Base-by-base conservation (phyloP, 2,329 filamentous ascomycete species). In the Tolypocladium endophyticum region DNA sequence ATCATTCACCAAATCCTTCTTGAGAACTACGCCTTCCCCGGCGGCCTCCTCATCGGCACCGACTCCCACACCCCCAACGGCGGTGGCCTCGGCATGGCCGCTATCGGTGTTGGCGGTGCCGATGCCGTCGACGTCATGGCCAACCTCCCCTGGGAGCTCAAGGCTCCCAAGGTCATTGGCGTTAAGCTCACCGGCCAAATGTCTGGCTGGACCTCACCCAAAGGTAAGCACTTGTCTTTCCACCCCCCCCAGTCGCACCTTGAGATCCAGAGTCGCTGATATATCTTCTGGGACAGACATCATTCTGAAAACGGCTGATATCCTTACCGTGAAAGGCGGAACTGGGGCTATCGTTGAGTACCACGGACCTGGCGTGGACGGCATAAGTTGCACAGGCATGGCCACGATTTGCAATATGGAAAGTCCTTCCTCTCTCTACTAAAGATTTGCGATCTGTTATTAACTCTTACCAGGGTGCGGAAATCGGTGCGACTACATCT, bases 1-100 rank as follows among this genome's bases (percentile, higher is more conserved):
- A 96, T 96, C 65, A 96, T 99, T 65, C 94, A 99, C 77, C 94
- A 99, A 82, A 96, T 90, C 58, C 93, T 99, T 28, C 77, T 99
- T 67, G 94, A 99, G 79, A 97, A 99, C 77, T 99, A 99, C 72
- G 90, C 92, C 43, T 86, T 93, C 20, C 94, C 94, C 23, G 94
- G 94, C 56, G 77, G 97, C 67, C 96, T 99, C 92, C 97, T 99
- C 91, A 83, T 99, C 47, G 94, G 94, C 59, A 99, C 94, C 33
- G 94, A 99, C 75, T 96, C 90, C 69, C 94, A 99, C 75, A 97
- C 92, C 53, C 94, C 94, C 52, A 99, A 97, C 71, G 94, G 91
- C n/a, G 94, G 94, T 67, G 94, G 94, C 61, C 79, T 97, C 58
- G 92, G 89, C 66, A 92, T 91, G 5, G 91, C 97, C 69, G 93